A percentile compares a stretch with the other conserved stretches of the same genome.
phyloP scores from a whole-genome alignment of 192 early-diverging fungal species.

The Mortierella alpina region DNA sequence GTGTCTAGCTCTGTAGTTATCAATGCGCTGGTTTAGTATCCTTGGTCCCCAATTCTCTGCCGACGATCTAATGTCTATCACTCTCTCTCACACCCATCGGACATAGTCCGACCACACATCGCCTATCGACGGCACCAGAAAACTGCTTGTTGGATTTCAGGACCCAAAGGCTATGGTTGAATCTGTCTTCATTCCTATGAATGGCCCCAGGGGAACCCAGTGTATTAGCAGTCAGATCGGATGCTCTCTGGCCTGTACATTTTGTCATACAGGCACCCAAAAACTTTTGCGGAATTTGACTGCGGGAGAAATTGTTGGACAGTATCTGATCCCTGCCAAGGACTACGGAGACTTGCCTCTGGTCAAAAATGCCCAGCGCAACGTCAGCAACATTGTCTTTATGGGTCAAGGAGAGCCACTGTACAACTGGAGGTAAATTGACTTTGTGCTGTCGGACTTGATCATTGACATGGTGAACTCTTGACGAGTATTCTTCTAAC shows the following conservation, averaged over 20 bases:
- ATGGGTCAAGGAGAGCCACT: conserved; percentile 96
- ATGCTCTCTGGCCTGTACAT: conserved; percentile 85
- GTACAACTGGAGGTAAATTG: conserved; percentile 76
- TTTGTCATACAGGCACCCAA: conserved; percentile 94
- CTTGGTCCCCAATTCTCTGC: not conserved
- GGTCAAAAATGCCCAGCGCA: conserved; percentile 51
- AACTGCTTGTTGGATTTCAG: conserved; percentile 69
- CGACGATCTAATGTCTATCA: too few species aligned
- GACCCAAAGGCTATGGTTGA: conserved; percentile 74
- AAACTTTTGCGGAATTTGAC: conserved; percentile 82
- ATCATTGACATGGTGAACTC: not conserved
- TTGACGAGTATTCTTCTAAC: not conserved
- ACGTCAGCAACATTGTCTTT: conserved; percentile 86
- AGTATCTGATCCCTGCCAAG: conserved; percentile 74
- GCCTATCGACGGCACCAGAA: conserved; percentile 70
- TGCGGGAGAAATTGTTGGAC: conserved; percentile 74
- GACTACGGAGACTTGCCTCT: conserved; percentile 72
- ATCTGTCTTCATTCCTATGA: conserved; percentile 81
- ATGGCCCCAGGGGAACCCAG: conserved; percentile 68
- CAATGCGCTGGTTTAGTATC: not conserved
- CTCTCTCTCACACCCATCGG: too few species aligned
- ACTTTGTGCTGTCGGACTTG: too few species aligned
- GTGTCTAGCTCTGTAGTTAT: not conserved
- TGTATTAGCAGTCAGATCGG: conserved; percentile 90
- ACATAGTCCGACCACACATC: conserved; percentile 49